Evolutionary conservation across 495 filamentous ascomycete genomes (phyloP).

Genomic region (Daldinia loculata): DNA sequence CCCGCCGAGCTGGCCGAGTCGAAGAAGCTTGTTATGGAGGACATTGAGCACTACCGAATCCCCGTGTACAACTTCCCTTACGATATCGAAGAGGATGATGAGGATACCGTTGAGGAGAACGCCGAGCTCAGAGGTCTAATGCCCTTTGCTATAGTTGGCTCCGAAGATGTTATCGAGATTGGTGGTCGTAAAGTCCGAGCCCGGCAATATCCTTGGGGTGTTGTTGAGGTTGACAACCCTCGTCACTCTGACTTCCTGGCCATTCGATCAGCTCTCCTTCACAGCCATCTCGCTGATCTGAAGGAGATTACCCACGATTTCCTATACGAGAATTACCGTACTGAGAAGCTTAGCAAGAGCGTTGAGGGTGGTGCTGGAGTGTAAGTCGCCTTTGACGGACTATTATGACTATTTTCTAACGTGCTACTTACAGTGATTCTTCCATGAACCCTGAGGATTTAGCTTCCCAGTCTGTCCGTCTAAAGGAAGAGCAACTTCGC

Average conservation of each 20-base stretch:
- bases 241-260: slow-evolving; percentile 98
- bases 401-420: slow-evolving; percentile 46
- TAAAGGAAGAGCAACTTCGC: slow-evolving; percentile 98
- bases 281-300: slow-evolving; percentile 95
- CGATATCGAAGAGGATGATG: slow-evolving; percentile 99
- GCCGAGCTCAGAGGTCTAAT: slow-evolving; percentile 95
- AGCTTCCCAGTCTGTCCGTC: slow-evolving; percentile 92
- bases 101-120: slow-evolving; percentile 99
- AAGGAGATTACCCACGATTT: slow-evolving; percentile 99
- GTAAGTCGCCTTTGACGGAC: slow-evolving; percentile 65
- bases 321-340: slow-evolving; percentile 99
- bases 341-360: slow-evolving; percentile 99
- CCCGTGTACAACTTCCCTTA: slow-evolving; percentile 99
- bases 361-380: slow-evolving; percentile 87
- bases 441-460: slow-evolving; percentile 98
- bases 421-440: slow-evolving; percentile 63
- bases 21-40: slow-evolving; percentile 99
- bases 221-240: slow-evolving; percentile 98
- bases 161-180: slow-evolving; percentile 94
- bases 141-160: slow-evolving; percentile 98
- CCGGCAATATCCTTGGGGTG: slow-evolving; percentile 98
- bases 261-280: slow-evolving; percentile 93
- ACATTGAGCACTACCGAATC: slow-evolving; percentile 99
- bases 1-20: slow-evolving; percentile 96
- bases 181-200: slow-evolving; percentile 90